phyloP scores from a whole-genome alignment of 31 red algal species.

The Porphyra umbilicalis region DNA sequence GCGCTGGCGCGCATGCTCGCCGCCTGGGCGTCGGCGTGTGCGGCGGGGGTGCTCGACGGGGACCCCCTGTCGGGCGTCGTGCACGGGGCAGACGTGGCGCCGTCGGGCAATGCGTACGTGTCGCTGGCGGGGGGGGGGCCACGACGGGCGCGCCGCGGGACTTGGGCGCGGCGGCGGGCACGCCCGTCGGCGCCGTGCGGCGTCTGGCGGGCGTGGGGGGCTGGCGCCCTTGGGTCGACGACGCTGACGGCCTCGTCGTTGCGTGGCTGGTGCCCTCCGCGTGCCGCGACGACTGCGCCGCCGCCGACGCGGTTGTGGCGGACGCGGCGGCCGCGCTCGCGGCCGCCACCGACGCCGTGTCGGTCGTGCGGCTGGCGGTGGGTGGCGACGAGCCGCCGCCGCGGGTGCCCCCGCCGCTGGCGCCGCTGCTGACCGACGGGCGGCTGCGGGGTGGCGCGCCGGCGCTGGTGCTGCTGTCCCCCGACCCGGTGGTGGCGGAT shows the following conservation, averaged over 20 bases:
- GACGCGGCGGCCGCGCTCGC: background rate
- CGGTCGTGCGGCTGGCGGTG: background rate
- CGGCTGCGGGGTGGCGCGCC: background rate
- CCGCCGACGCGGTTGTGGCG: background rate
- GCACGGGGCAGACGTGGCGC: background rate
- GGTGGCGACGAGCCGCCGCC: background rate
- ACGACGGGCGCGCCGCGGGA: background rate
- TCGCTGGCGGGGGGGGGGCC: background rate
- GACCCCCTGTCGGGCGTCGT: background rate
- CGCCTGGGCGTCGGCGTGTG: background rate
- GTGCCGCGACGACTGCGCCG: background rate
- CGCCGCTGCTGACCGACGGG: background rate
- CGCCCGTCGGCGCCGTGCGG: background rate
- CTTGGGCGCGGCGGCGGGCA: background rate
- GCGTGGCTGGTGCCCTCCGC: background rate
- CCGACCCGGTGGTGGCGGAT: background rate
- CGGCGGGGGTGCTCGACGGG: background rate
- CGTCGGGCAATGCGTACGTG: background rate
- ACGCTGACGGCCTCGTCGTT: background rate
- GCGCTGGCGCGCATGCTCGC: background rate
- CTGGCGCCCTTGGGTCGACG: background rate
- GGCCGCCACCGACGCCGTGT: background rate
- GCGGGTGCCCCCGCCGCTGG: background rate
- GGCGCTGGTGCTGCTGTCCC: background rate
- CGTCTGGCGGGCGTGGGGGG: background rate